Evolutionary conservation across 2,329 filamentous ascomycete genomes (phyloP).

Genomic region (Penicillium oxalicum): DNA sequence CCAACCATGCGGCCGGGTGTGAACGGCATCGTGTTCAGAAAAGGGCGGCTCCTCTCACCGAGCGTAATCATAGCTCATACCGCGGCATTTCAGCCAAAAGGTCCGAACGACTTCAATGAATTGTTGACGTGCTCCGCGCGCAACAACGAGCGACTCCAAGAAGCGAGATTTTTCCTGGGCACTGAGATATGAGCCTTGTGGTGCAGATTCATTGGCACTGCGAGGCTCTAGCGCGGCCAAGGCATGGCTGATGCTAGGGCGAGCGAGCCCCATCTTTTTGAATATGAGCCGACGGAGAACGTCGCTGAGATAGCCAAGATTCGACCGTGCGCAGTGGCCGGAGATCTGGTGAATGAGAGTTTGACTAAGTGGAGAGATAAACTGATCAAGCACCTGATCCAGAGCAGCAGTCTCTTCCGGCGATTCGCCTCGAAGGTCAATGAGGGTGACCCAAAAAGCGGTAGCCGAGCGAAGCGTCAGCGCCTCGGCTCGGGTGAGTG

Average conservation of each 20-base stretch:
- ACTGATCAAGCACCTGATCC: slow-evolving; percentile 31
- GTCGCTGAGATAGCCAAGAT: slow-evolving; percentile 39
- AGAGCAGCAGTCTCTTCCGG: slow-evolving; percentile 19
- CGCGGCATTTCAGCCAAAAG: slow-evolving; percentile 43
- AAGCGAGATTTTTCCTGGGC: slow-evolving; percentile 38
- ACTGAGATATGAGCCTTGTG: slow-evolving; percentile 21
- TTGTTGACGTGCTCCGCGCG: slow-evolving; percentile 33
- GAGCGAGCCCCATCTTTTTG: slow-evolving; percentile 37
- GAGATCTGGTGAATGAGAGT: slow-evolving; percentile 38
- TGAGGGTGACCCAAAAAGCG: slow-evolving; percentile 38
- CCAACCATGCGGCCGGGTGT: too few species aligned
- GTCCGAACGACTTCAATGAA: slow-evolving; percentile 36
- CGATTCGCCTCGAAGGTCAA: slow-evolving; percentile 28
- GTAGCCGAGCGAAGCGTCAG: slow-evolving; percentile 44
- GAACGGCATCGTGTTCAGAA: too few species aligned
- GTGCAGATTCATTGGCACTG: slow-evolving; percentile 14
- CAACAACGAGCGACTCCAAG: slow-evolving; percentile 33
- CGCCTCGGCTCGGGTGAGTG: slow-evolving; percentile 38
- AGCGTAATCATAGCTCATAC: slow-evolving; percentile 37
- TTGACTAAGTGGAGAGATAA: slow-evolving; percentile 33
- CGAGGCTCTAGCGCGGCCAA: slow-evolving; percentile 27
- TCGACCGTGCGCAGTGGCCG: slow-evolving; percentile 42
- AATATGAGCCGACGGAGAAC: slow-evolving; percentile 38
- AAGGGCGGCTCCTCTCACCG: slow-evolving; percentile 11
- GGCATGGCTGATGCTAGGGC: slow-evolving; percentile 32